Percentiles rank a stretch among this genome's conserved stretches.
phyloP scores from a whole-genome alignment of 148 eudicot species.

The Dysphania ambrosioides region DNA sequence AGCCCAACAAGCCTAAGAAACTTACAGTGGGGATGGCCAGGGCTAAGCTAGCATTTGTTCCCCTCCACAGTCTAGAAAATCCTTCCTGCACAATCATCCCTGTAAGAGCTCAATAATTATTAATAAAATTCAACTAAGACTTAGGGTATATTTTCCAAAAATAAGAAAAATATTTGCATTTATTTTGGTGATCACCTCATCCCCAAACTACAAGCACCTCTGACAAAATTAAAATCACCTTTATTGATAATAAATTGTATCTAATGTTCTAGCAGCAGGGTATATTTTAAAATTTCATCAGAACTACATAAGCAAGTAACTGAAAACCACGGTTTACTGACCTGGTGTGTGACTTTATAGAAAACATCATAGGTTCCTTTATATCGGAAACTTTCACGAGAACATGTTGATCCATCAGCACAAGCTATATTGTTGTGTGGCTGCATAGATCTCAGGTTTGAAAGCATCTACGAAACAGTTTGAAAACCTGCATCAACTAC shows the following conservation, averaged over 20 bases:
- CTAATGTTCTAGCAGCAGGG: neutral
- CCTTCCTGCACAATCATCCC: slow-evolving; percentile 77
- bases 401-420: slow-evolving; percentile 41
- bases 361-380: slow-evolving; percentile 90
- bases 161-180: neutral
- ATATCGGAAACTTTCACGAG: slow-evolving; percentile 53
- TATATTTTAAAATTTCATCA: no score
- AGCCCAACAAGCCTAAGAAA: neutral
- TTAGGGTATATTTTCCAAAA: no score
- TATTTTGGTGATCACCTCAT: neutral
- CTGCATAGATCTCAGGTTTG: slow-evolving; percentile 41
- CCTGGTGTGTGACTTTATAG: slow-evolving; percentile 72
- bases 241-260: neutral
- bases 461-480: slow-evolving; percentile 51
- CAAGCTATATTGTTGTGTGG: slow-evolving; percentile 36
- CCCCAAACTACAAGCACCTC: neutral
- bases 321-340: slow-evolving; percentile 27
- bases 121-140: slow-evolving; percentile 14
- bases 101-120: slow-evolving; percentile 33
- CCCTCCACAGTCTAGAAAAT: slow-evolving; percentile 78
- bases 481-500: slow-evolving; percentile 11
- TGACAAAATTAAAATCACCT: neutral
- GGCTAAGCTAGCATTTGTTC: slow-evolving; percentile 88
- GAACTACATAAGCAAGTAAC: neutral
- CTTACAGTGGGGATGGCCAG: slow-evolving; percentile 87